These are phyloP conservation scores for Pyricularia pennisetigena DNA, from an alignment of 2,329 filamentous ascomycete genomes.

Conservation along the genomic window DNA sequence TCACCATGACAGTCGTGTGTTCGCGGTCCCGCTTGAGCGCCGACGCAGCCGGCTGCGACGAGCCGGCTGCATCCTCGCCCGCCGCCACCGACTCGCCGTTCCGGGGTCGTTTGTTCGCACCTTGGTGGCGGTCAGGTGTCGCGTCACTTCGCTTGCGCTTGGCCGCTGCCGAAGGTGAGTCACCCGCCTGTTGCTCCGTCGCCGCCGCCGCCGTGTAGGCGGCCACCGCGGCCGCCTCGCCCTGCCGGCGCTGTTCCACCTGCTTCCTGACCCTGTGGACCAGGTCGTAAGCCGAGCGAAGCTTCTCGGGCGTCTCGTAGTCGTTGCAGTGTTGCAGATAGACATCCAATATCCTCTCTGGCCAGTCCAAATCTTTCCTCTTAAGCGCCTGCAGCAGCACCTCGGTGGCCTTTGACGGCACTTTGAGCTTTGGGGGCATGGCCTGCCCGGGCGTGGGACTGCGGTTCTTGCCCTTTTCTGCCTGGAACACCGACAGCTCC, in stretches of 20 bases:
- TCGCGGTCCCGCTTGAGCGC: constrained; percentile 73
- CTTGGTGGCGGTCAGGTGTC: constrained; percentile 35
- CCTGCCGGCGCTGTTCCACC: constrained; percentile 53
- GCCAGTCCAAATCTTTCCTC: constrained; percentile 59
- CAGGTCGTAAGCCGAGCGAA: constrained; percentile 65
- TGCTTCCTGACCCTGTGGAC: constrained; percentile 59
- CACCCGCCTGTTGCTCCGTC: constrained; percentile 16
- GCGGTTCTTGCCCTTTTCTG: constrained; percentile 37
- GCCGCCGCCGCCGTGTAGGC: constrained; percentile 32
- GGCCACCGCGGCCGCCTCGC: constrained; percentile 51
- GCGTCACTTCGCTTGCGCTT: constrained; percentile 74
- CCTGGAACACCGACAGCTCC: constrained; percentile 62
- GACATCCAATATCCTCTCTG: constrained; percentile 64
- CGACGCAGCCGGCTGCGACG: constrained; percentile 12
- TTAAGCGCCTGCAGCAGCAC: constrained; percentile 64
- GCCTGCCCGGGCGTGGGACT: constrained; percentile 38
- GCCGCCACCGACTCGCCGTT: constrained; percentile 24
- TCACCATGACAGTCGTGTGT: constrained; percentile 75
- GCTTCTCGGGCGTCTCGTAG: constrained; percentile 68
- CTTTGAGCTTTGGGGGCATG: neutral
- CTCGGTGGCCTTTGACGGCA: constrained; percentile 60
- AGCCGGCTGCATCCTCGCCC: constrained; percentile 13
- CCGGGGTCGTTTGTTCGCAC: constrained; percentile 57
- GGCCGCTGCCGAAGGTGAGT: constrained; percentile 26
- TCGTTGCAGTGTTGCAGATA: constrained; percentile 79